phyloP scores from a whole-genome alignment of 176 grass and related monocot genomes.

The Thalia dealbata region DNA sequence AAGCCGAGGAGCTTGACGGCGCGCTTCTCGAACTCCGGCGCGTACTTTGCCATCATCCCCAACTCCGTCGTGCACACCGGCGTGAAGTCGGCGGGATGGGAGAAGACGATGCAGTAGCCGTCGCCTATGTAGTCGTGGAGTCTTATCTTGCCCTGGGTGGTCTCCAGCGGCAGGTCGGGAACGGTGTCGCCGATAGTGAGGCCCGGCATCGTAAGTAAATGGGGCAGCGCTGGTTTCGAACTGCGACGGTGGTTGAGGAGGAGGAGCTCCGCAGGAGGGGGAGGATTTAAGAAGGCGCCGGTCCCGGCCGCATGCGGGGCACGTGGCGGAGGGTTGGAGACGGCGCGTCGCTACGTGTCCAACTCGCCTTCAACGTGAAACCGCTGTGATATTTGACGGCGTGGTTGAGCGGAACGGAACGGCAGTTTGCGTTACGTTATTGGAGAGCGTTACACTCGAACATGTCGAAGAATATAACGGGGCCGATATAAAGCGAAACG shows the following conservation, averaged over 20 bases:
- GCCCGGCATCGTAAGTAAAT: constrained; percentile 42
- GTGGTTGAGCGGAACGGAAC: too few relatives aligned
- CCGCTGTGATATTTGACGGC: too few relatives aligned
- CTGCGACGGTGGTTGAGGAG: neutral
- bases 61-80: constrained; percentile 95
- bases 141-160: constrained; percentile 65
- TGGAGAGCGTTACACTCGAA: too few relatives aligned
- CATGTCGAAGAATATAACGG: too few relatives aligned
- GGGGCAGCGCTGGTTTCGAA: neutral
- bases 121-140: constrained; percentile 63
- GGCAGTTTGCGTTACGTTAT: too few relatives aligned
- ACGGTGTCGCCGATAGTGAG: constrained; percentile 83
- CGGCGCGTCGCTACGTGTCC: neutral
- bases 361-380: too few relatives aligned
- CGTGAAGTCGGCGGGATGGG: constrained; percentile 80
- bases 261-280: neutral
- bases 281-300: neutral
- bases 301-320: neutral
- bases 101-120: constrained; percentile 72
- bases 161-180: constrained; percentile 71
- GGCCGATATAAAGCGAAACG: too few relatives aligned
- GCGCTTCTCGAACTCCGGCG: constrained; percentile 59
- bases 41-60: constrained; percentile 54
- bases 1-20: constrained; percentile 76
- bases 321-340: neutral